Conservation (phyloP, 1,284 basidiomycete genomes). For the Sanghuangporus sanghuang region DNA sequence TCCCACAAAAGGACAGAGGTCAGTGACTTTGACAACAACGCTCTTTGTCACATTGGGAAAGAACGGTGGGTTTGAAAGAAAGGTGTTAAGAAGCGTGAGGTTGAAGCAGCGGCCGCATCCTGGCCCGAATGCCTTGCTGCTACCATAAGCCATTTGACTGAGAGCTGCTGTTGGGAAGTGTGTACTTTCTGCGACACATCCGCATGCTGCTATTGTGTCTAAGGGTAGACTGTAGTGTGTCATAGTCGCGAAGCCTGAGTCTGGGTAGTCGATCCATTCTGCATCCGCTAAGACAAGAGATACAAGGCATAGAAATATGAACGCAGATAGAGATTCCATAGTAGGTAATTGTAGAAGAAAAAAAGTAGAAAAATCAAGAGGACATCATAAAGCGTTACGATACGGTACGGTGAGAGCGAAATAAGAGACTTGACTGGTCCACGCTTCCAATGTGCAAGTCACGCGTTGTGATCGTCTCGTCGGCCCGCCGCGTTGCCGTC, state of each 20-base stretch:
- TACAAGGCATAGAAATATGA: neutral
- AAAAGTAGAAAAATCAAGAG: neutral
- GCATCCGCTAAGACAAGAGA: neutral
- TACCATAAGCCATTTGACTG: constrained; percentile 72
- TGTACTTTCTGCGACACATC: constrained; percentile 64
- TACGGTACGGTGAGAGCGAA: neutral
- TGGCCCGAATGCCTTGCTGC: constrained; percentile 65
- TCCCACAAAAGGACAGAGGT: constrained; percentile 59
- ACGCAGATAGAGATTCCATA: neutral
- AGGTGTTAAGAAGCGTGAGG: constrained; percentile 64
- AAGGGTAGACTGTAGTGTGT: constrained; percentile 59
- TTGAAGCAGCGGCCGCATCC: constrained; percentile 74
- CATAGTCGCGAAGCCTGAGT: constrained; percentile 41
- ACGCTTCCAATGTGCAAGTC: neutral
- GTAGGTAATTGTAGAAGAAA: neutral
- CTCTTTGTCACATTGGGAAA: constrained; percentile 56
- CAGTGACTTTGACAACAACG: constrained; percentile 68
- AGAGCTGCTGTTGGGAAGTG: constrained; percentile 73
- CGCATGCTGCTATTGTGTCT: constrained; percentile 53
- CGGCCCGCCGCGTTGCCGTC: neutral
- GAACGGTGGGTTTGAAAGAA: constrained; percentile 61
- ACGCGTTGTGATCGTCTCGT: neutral
- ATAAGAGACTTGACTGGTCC: neutral
- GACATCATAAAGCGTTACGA: neutral
- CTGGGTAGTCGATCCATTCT: constrained; percentile 18